Conservation (phyloP, 2,329 filamentous ascomycete species). For the Helotiales sp. region DNA sequence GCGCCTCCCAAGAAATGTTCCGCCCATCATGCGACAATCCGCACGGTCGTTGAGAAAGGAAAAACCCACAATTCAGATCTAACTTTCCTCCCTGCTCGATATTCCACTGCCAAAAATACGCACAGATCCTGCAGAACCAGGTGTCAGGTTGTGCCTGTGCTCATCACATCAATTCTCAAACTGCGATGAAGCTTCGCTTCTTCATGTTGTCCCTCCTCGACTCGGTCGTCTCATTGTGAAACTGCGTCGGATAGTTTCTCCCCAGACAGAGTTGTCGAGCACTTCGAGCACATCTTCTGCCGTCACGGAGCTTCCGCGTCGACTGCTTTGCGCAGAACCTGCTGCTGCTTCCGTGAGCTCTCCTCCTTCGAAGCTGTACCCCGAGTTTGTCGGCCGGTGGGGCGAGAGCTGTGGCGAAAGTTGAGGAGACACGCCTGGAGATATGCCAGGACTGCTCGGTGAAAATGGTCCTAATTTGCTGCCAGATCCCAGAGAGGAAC, state of each 20-base stretch:
- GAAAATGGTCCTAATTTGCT: constrained; percentile 21
- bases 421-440: constrained; percentile 14
- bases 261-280: constrained; percentile 88
- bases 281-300: constrained; percentile 79
- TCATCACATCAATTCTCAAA: constrained; percentile 19
- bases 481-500: constrained; percentile 15
- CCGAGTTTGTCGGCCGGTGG: constrained; percentile 38
- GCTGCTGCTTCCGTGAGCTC: constrained; percentile 18
- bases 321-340: constrained; percentile 47
- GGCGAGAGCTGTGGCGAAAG: constrained; percentile 32
- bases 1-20: constrained; percentile 14
- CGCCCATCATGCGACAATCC: constrained; percentile 20
- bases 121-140: constrained; percentile 3
- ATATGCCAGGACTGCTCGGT: constrained; percentile 14
- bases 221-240: constrained; percentile 64
- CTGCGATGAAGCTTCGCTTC: constrained; percentile 19
- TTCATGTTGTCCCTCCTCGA: constrained; percentile 19
- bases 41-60: constrained; percentile 22
- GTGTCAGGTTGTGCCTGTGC: constrained; percentile 11
- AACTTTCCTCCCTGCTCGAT: constrained; percentile 4
- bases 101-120: constrained; percentile 6
- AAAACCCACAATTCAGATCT: constrained; percentile 18
- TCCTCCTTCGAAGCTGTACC: constrained; percentile 33
- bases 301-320: constrained; percentile 69
- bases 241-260: constrained; percentile 86